These are phyloP conservation scores for Magnusiomyces paraingens DNA, from an alignment of 1,139 yeast species.

Conservation along the genomic window DNA sequence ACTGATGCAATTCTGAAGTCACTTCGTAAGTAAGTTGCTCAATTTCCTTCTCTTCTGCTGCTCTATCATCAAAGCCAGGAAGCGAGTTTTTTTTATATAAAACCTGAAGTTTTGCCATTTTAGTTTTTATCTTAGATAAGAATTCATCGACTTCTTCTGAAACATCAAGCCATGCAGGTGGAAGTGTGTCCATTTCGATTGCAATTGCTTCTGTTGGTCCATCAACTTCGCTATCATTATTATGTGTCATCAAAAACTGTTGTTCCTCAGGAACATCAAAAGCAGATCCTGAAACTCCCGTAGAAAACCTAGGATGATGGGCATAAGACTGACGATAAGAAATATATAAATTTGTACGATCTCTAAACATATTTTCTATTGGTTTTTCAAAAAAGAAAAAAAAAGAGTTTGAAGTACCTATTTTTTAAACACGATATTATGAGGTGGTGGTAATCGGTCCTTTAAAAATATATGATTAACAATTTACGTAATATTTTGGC, in stretches of 20 bases:
- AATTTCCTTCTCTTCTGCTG: constrained; percentile 62
- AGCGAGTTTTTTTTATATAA: constrained; percentile 76
- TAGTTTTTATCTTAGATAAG: constrained; percentile 42
- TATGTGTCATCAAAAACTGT: constrained; percentile 51
- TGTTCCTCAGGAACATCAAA: constrained; percentile 53
- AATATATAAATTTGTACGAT: constrained; percentile 39
- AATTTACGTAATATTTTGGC: too few relatives aligned
- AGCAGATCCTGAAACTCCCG: constrained; percentile 9
- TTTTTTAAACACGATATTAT: too few relatives aligned
- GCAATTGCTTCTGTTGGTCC: constrained; percentile 24
- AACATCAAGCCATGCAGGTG: constrained; percentile 74
- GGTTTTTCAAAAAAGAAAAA: neutral
- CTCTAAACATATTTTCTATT: constrained; percentile 33
- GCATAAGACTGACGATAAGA: constrained; percentile 41
- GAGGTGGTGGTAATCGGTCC: too few relatives aligned
- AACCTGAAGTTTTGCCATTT: constrained; percentile 53
- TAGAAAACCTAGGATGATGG: constrained; percentile 31
- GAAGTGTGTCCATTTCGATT: constrained; percentile 44
- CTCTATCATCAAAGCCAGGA: constrained; percentile 78
- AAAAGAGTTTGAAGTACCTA: too few relatives aligned
- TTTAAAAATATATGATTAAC: too few relatives aligned
- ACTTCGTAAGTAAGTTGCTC: constrained; percentile 70
- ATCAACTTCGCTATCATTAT: constrained; percentile 26
- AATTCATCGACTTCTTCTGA: constrained; percentile 64
- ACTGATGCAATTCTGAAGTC: constrained; percentile 65